Evolutionary conservation across 2,329 filamentous ascomycete genomes (phyloP), one percentile per base, ranked within the genome.

Genomic region (Laburnicola sp.): DNA sequence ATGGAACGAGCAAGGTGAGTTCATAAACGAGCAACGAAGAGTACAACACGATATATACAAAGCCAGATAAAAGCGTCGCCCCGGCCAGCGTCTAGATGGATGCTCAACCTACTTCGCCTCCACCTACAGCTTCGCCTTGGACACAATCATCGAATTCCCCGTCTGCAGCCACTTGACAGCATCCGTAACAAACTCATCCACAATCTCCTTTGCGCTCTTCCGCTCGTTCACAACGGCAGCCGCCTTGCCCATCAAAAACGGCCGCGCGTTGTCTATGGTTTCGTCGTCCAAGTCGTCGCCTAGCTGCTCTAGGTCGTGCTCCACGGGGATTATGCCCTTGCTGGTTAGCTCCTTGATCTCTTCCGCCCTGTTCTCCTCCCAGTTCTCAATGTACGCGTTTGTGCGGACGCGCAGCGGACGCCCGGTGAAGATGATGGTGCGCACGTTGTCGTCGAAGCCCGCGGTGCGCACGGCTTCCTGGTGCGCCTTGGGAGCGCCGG

Each of bases 381-480:
- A 99, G 81, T 96, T 89, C 70, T 85, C 75, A 69, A 99, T 97
- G 77, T 99, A 99, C 5, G 87, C 76, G 80, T 97, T 99, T 72
- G 84, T 94, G 73, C 92, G 87, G 53, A 99, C 94, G 62, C 94
- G 90, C 71, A 99, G 82, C 31, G 94, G 94, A 51, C 94, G 89
- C 49, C 94, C 94, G 50, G 94, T 99, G 83, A 97, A 99, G 79
- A 99, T 99, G 75, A 97, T 90, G 43, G 94, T 99, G 72, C 91
- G 89, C 73, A 97, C 80, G 70, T 96, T 99, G 77, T 99, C 94
- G 76, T 97, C 91, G 74, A 94, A 96, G 63, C 89, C 85, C 45
- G 94, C 85, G 37, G 93, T 97, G 69, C 86, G 85, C 63, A 99
- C 94, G 55, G 93, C 91, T 71, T 99, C 93, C 80, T 97, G 94